Base-by-base conservation (phyloP, 805 yeast genomes). In the Hyphopichia homilentoma region DNA sequence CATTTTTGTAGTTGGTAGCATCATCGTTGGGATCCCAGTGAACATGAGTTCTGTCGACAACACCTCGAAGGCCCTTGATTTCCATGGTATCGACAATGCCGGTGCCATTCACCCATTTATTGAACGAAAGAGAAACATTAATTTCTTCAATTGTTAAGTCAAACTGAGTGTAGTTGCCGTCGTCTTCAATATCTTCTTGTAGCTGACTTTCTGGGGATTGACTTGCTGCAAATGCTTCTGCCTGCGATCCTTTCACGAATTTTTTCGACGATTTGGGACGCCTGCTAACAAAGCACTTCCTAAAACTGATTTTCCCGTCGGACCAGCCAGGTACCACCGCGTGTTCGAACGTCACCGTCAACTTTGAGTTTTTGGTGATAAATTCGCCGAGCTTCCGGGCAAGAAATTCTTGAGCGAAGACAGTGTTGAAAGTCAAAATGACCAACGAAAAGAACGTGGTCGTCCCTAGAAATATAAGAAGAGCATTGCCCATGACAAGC, bases 301-400 rank as follows among this genome's bases (percentile, higher is more conserved):
- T 76, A 57, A 93, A 83, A 27, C 81, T 75, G 33, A 93, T 85
- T 40, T 78, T 83, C 2, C 96, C 94, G 42, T 83, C 86, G 25
- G 80, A 71, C 96, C 96, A 89, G 35, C 85, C 87, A 0, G 97
- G 97, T 5, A 88, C 94, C 36, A 90, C 84, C 1, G 97, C 98
- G 53, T 78, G 81, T 53, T 90, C 97, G 50, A 93, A 93, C 0
- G 85, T 79, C 6, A 93, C 96, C 0, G 82, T 77, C 40, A 89
- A 60, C 7, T 86, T 84, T 2, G 94, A 79, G 50, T 88, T 93
- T 39, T 75, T 75, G 5, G 97, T 89, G 35, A 93, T 74, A 36
- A 84, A 61, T 48, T 84, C 84, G 7, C 97, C 97, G 19, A 89
- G 67, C 44, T 74, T 70, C 29, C 81, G 68, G 1, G 97, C 97